Conservation (phyloP, 2,329 filamentous ascomycete genomes). For the Acrodontium crateriforme region DNA sequence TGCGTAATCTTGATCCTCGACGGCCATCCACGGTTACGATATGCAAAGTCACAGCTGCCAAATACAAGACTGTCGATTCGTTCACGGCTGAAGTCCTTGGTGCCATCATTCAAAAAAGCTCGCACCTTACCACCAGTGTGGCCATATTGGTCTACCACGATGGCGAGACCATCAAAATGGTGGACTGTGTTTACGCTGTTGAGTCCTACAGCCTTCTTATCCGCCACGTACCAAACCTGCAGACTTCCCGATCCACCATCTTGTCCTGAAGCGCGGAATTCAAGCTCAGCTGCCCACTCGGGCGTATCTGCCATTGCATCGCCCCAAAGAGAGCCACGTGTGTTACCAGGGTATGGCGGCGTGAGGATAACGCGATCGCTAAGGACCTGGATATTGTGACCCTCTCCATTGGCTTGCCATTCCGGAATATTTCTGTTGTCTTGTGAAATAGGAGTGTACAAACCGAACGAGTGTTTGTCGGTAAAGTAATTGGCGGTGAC, state of each 20-base stretch:
- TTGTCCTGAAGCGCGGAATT: constrained; percentile 75
- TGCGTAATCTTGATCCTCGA: constrained; percentile 66
- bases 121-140: constrained; percentile 68
- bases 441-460: constrained; percentile 53
- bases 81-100: constrained; percentile 60
- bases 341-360: constrained; percentile 72
- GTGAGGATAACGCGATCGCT: constrained; percentile 90
- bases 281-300: constrained; percentile 64
- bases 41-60: constrained; percentile 79
- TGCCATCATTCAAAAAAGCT: constrained; percentile 88
- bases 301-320: constrained; percentile 45
- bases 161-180: constrained; percentile 76
- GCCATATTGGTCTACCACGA: constrained; percentile 75
- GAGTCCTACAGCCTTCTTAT: constrained; percentile 49
- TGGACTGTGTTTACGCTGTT: constrained; percentile 73
- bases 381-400: constrained; percentile 46
- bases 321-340: constrained; percentile 71
- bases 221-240: constrained; percentile 78
- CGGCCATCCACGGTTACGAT: constrained; percentile 80
- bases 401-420: constrained; percentile 41
- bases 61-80: constrained; percentile 79
- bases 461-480: constrained; percentile 54
- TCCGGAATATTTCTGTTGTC: constrained; percentile 42
- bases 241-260: constrained; percentile 80
- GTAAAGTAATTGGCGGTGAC: constrained; percentile 16